Evolutionary conservation across 78 protist genomes (phyloP), one percentile per base, ranked within the genome.

Genomic region (Dictyostelium citrinum): DNA sequence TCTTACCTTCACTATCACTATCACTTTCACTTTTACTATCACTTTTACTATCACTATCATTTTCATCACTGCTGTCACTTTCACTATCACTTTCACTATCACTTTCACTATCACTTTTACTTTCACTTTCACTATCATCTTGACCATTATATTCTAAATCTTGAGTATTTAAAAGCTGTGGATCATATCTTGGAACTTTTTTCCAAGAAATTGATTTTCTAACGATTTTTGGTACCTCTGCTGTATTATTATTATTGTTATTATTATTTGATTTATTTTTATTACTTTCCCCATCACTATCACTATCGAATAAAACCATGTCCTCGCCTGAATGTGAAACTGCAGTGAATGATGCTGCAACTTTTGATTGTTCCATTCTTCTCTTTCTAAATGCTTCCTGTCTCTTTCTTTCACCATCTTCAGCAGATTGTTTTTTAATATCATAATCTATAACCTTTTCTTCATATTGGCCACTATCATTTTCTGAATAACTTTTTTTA

Each of bases 371-470:
- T 33, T 88, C 77, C 82, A 84, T 84, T 39, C 49, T 78, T 68
- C 93, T 76, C 70, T 88, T 88, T 46, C 51, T 88, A 24, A 88
- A 88, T 0, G 93, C 93, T 27, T 88, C 93, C 27, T 55, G 68
- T 88, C 93, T 88, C 74, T 88, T 88, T 79, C 93, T 88, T 78
- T 88, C 93, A 78, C 85, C 84, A 8, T 88, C 93, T 3, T 24
- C 45, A 29, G 71, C 75, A 1, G 93, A 78, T 68, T 78, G 84
- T 64, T 78, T 78, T 64, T 88, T 88, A 29, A 88, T 88, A 7
- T 88, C 81, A 88, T 74, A 84, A 55, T 61, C 68, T 8, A 55
- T 80, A 35, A 80, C 37, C 3, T 81, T 78, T 29, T 78, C 83
- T 29, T 49, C 83, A 24, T 72, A 27, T 31, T 68, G 46, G 27